Evolutionary conservation across 257 asterid species (phyloP), one percentile per base, ranked within the genome.

Genomic region (Euphrasia confusa): DNA sequence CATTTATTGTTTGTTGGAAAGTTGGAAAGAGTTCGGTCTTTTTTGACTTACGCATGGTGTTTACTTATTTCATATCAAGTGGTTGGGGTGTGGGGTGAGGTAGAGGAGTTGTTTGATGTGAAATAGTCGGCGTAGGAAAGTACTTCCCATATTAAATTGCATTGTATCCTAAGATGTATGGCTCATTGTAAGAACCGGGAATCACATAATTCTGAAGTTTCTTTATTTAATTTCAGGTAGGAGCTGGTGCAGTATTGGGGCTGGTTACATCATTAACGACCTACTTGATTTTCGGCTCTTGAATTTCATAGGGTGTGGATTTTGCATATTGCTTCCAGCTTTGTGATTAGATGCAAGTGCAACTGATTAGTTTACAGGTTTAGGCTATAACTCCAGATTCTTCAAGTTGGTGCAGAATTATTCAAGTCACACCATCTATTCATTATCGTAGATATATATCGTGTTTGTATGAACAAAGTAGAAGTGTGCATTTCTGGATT

Each of bases 191-290:
- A 13, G 10, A 11, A 14, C 32, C 57, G 68, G 39, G 57, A 35
- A 21, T 11, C 24, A n/a, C 42, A 64, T 33, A 27, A 10, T 17
- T 68, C 59, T 42, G 71, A 54, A 14, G 17, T 57, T 64, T 37
- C 45, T 39, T 17, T 7, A 7, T 28, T n/a, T 21, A 44, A 67
- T 60, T 72, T 59, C 87, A 89, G 97, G 97, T 89, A 49, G 75
- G 72, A 77, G 95, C 92, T 47, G 97, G 95, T 72, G 89, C 87
- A 47, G 49, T 83, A 24, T 76, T 89, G 55, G 97, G 95, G 68
- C 48, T 80, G 18, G 24, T 66, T 55, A 84, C 86, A 10, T 84
- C 94, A 58, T 49, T 75, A 56, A 61, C 70, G 44, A 39, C 81
- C 50, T 68, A 74, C 77, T 63, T 81, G 68, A 78, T 86, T 54